phyloP scores from a whole-genome alignment of 441 rosid genomes.

The Gossypium schwendimanii region DNA sequence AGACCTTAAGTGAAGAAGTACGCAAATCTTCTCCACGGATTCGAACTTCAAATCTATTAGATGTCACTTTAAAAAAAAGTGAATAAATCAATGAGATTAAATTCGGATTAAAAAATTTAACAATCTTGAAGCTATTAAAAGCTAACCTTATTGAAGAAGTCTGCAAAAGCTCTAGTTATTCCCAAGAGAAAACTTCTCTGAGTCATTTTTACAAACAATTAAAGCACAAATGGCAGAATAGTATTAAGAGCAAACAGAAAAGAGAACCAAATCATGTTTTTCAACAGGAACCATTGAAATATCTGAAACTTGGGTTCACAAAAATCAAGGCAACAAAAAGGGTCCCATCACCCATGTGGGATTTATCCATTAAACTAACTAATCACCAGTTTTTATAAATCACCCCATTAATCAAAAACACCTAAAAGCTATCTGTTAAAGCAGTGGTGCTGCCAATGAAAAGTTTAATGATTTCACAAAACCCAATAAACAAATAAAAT shows the following conservation, averaged over 20 bases:
- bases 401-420: background rate
- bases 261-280: conserved; percentile 14
- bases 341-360: conserved; percentile 29
- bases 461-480: conserved; percentile 14
- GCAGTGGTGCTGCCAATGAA: conserved; percentile 13
- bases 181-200: background rate
- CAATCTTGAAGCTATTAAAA: background rate
- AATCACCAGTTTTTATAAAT: conserved; percentile 1
- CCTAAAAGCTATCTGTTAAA: conserved; percentile 8
- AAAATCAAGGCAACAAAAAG: conserved; percentile 1
- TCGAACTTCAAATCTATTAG: background rate
- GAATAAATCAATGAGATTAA: background rate
- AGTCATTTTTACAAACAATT: conserved; percentile 15
- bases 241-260: conserved; percentile 8
- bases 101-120: background rate
- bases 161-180: background rate
- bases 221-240: conserved; percentile 8
- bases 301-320: conserved; percentile 21
- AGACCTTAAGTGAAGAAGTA: background rate
- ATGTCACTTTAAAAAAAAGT: background rate
- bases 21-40: background rate
- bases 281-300: conserved; percentile 18
- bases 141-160: conserved; percentile 6
- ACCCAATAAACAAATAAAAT: conserved; percentile 10
- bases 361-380: conserved; percentile 16